Base-by-base conservation (phyloP, 805 yeast species). In the Cyberlindnera japonica region DNA sequence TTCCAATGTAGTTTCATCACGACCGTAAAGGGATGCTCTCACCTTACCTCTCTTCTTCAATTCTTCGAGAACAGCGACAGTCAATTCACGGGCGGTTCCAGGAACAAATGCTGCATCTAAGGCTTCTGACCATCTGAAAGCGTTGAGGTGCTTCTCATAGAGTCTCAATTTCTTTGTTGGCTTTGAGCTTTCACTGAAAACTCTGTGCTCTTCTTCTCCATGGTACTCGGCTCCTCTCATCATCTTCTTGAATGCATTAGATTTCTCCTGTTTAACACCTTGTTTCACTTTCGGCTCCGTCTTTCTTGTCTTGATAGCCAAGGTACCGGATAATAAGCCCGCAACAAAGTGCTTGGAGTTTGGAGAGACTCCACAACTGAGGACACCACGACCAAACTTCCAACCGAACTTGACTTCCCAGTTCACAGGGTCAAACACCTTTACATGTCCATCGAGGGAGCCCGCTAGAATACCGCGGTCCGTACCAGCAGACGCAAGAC, bases 341-440 rank as follows among this genome's bases (percentile, higher is more conserved):
- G 93, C 86, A 26, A 87, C 96, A 49, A 93, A 74, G 67, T 93
- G 98, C 65, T 85, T 83, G 52, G 79, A 54, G 49, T 81, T 76
- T 20, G 98, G 97, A 8, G 96, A 87, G 10, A 87, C 83, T 12
- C 90, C 98, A 59, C 95, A 81, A 53, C 87, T 72, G 51, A 93
- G 69, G 0, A 93, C 96, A 28, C 95, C 95, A 18, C 91, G 88
- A 25, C 96, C 96, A 58, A 85, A 91, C 64, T 90, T 91, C 97
- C 98, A 91, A 35, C 97, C 97, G 59, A 89, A 91, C 60, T 83
- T 86, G 45, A 91, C 96, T 45, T 83, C 84, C 87, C 91, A 90
- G 52, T 77, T 74, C 29, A 75, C 57, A 17, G 82, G 74, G 62
- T 90, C 97, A 60, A 91, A 87, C 33, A 90, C 90, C 63, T 93